Percentiles rank a stretch among this genome's conserved stretches.
phyloP scores from a whole-genome alignment of 495 filamentous ascomycete species.

The Annulohypoxylon maeteangense region DNA sequence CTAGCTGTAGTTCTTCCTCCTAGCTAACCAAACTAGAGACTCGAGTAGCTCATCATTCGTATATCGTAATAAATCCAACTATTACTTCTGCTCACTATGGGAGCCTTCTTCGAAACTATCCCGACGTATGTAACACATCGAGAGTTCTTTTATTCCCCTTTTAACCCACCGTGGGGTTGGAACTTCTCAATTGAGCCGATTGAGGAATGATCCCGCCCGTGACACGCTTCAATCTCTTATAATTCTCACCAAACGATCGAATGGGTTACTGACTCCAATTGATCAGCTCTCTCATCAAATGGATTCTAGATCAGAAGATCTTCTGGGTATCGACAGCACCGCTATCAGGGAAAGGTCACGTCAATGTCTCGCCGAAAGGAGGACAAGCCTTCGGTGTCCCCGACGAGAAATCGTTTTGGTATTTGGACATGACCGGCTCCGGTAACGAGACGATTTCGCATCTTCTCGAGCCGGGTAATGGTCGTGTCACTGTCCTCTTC shows the following conservation, averaged over 20 bases:
- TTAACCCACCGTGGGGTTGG: not conserved
- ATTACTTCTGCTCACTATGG: constrained; percentile 60
- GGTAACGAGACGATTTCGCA: constrained; percentile 79
- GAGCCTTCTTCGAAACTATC: constrained; percentile 69
- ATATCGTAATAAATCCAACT: not conserved
- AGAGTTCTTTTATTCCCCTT: not conserved
- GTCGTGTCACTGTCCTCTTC: constrained; percentile 76
- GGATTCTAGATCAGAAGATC: constrained; percentile 70
- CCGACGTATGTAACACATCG: constrained; percentile 47
- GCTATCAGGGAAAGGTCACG: constrained; percentile 59
- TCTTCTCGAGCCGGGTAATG: constrained; percentile 73
- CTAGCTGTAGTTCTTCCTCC: not conserved
- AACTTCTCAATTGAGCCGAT: not conserved
- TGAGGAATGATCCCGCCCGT: not conserved
- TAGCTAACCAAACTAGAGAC: not conserved
- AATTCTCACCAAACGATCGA: no score
- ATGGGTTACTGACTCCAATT: not conserved
- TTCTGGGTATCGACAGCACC: constrained; percentile 78
- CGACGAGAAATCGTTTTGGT: constrained; percentile 68
- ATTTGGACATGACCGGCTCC: constrained; percentile 76
- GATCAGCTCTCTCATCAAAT: constrained; percentile 56
- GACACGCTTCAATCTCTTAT: no score
- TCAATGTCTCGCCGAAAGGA: constrained; percentile 81
- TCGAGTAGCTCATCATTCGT: not conserved
- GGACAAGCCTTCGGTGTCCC: constrained; percentile 69